Evolutionary conservation across 164 flowering plant species (phyloP).

Genomic region (Vitis labrusca): DNA sequence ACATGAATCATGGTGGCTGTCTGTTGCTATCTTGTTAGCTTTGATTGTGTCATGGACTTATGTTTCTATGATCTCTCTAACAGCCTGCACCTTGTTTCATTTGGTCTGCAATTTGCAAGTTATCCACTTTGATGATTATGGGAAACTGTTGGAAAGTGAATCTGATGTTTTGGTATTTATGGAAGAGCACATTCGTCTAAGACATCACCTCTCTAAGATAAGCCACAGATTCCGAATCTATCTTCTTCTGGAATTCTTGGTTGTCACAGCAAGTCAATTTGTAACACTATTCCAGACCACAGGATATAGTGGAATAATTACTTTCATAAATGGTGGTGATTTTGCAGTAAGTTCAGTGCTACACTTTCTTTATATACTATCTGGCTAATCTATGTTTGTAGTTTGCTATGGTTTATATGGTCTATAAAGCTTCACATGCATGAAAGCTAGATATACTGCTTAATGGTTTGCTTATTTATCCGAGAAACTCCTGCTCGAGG

Average conservation of each 20-base stretch:
- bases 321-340: constrained; percentile 54
- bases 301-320: constrained; percentile 50
- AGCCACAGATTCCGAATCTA: constrained; percentile 90
- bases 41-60: constrained; percentile 75
- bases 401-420: neutral
- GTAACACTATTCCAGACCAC: constrained; percentile 70
- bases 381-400: neutral
- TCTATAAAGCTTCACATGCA: neutral
- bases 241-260: constrained; percentile 67
- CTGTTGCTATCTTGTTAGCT: constrained; percentile 44
- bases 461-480: too few relatives aligned
- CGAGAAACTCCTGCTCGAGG: too few relatives aligned
- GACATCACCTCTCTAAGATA: constrained; percentile 76
- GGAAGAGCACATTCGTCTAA: constrained; percentile 69
- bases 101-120: constrained; percentile 87
- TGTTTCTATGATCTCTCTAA: constrained; percentile 55
- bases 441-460: too few relatives aligned
- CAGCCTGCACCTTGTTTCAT: constrained; percentile 70
- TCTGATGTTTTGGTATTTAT: constrained; percentile 47
- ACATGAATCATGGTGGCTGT: constrained; percentile 61
- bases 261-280: constrained; percentile 73
- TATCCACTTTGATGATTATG: constrained; percentile 83
- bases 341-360: constrained; percentile 41
- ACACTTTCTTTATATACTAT: neutral
- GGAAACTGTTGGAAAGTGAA: constrained; percentile 69